phyloP scores from a whole-genome alignment of 768 basidiomycete species.

The Pholiota microspora region DNA sequence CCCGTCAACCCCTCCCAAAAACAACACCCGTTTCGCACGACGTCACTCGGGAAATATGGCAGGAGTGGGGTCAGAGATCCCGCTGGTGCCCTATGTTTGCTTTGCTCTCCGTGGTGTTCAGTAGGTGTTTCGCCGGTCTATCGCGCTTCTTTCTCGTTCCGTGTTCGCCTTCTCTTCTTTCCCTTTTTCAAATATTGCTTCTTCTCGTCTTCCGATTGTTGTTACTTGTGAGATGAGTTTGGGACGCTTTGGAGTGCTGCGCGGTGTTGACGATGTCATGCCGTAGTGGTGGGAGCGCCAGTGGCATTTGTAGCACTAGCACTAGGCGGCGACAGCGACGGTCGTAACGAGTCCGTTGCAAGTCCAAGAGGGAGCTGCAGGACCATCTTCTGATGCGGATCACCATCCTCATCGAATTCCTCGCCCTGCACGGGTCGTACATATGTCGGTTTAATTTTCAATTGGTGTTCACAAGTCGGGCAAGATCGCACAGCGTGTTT shows the following conservation, averaged over 20 bases:
- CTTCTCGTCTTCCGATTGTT: too few relatives aligned
- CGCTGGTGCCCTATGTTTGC: too few relatives aligned
- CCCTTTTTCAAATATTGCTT: too few relatives aligned
- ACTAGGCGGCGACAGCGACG: constrained; percentile 1
- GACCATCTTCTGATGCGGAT: constrained; percentile 84
- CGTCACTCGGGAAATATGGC: background rate
- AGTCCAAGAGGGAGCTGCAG: constrained; percentile 40
- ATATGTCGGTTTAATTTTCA: background rate
- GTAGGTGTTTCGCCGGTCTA: background rate
- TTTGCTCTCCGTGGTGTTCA: too few relatives aligned
- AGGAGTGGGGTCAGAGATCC: too few relatives aligned
- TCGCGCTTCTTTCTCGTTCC: background rate
- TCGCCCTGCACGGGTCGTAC: constrained; percentile 44
- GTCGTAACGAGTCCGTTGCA: constrained; percentile 5
- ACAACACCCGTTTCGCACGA: constrained; percentile 2
- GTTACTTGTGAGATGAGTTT: too few relatives aligned
- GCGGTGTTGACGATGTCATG: background rate
- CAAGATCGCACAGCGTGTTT: too few relatives aligned
- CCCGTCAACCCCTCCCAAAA: too few relatives aligned
- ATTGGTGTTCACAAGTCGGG: too few relatives aligned
- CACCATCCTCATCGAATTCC: constrained; percentile 81
- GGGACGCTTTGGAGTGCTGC: background rate
- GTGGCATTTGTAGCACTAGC: background rate
- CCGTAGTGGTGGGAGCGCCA: background rate
- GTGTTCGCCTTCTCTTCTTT: background rate